A percentile compares a stretch with the other conserved stretches of the same genome.
phyloP scores from a whole-genome alignment of 768 basidiomycete genomes.

The Pleurotus citrinopileatus region DNA sequence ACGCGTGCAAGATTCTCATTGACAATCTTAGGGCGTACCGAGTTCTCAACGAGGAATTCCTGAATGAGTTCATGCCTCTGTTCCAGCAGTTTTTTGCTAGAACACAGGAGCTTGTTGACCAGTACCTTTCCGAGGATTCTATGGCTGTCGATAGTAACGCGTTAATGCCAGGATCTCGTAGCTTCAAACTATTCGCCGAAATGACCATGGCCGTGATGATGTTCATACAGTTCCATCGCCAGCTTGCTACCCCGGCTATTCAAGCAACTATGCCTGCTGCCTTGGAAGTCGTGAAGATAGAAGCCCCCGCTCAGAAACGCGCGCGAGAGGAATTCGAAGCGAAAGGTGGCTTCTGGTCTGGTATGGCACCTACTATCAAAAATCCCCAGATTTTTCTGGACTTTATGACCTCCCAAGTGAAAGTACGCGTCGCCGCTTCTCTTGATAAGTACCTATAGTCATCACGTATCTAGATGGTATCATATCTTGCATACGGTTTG shows the following conservation, averaged over 20 bases:
- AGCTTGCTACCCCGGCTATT: constrained; percentile 61
- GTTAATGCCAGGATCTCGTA: constrained; percentile 70
- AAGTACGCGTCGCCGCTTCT: constrained; percentile 75
- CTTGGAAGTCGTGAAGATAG: constrained; percentile 73
- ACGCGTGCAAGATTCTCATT: constrained; percentile 87
- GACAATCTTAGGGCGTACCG: constrained; percentile 84
- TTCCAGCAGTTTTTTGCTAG: constrained; percentile 78
- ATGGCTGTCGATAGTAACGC: constrained; percentile 48
- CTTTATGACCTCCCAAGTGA: constrained; percentile 86
- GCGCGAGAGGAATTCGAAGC: constrained; percentile 78
- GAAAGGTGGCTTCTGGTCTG: constrained; percentile 80
- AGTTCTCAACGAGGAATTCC: constrained; percentile 65
- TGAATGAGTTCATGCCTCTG: constrained; percentile 76
- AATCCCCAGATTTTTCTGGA: constrained; percentile 77
- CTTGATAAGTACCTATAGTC: constrained; percentile 57
- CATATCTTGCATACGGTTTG: constrained; percentile 88
- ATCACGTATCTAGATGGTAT: constrained; percentile 64
- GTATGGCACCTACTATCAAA: constrained; percentile 73
- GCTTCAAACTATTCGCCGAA: constrained; percentile 93
- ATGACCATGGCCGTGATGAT: constrained; percentile 91
- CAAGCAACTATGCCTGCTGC: constrained; percentile 72
- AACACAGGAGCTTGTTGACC: constrained; percentile 67
- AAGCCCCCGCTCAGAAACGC: constrained; percentile 78
- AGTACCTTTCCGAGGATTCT: constrained; percentile 72
- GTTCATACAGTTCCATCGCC: constrained; percentile 79